Conservation (phyloP, 164 flowering plant genomes). For the Chloranthus sessilifolius region DNA sequence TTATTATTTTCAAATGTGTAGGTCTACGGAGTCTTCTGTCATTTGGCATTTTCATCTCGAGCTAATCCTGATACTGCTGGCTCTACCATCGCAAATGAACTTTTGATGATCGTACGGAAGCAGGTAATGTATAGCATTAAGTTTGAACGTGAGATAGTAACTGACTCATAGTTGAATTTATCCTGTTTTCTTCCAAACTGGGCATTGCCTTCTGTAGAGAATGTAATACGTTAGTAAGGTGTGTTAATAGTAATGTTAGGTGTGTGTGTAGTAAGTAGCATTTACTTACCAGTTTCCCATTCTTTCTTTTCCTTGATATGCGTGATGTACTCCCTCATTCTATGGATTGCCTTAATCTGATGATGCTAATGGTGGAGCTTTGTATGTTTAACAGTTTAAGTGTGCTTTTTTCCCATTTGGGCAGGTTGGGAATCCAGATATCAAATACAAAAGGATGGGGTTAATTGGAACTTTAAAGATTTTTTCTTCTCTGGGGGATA, state of each 20-base stretch:
- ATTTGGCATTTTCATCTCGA: slow-evolving; percentile 50
- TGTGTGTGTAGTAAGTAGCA: no score
- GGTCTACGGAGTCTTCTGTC: slow-evolving; percentile 79
- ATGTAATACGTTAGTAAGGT: no score
- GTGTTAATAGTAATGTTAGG: no score
- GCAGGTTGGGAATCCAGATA: slow-evolving; percentile 65
- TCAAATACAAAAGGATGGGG: slow-evolving; percentile 83
- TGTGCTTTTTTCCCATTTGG: no score
- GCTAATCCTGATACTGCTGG: slow-evolving; percentile 35
- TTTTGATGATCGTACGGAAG: slow-evolving; percentile 71
- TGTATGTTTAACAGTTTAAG: no score
- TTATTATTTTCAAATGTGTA: slow-evolving; percentile 18
- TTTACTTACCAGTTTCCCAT: no score
- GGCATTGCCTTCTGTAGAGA: background rate
- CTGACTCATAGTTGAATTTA: no score
- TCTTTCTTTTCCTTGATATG: no score
- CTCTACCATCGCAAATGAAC: slow-evolving; percentile 68
- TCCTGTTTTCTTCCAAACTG: background rate
- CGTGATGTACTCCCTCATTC: no score
- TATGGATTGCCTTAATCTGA: no score
- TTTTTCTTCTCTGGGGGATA: slow-evolving; percentile 61
- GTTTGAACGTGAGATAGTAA: slow-evolving; percentile 1
- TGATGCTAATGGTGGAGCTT: no score
- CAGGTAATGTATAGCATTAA: slow-evolving; percentile 41
- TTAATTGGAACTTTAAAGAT: slow-evolving; percentile 71